These are phyloP conservation scores for Vitis hybrid DNA, from an alignment of 177 flowering plant genomes.

Conservation along the genomic window DNA sequence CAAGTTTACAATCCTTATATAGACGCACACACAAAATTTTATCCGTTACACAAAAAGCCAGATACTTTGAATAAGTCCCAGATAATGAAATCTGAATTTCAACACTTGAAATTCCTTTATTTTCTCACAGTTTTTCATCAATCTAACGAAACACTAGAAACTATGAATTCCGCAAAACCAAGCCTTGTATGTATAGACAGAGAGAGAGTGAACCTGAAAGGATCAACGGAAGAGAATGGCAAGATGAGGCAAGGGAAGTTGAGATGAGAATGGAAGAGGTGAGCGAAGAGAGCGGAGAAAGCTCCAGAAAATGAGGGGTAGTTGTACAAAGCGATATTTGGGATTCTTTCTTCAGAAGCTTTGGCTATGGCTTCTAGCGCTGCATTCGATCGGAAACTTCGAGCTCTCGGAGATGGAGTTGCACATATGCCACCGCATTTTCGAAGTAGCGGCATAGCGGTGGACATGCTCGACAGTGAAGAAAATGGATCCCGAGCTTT, in stretches of 20 bases:
- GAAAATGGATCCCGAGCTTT: no score
- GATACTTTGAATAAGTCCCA: no score
- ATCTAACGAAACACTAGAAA: no score
- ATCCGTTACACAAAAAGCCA: no score
- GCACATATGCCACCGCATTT: constrained; percentile 3
- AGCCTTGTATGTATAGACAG: no score
- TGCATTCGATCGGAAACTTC: constrained; percentile 72
- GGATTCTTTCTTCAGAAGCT: constrained; percentile 53
- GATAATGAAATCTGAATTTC: neutral
- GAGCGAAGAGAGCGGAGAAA: constrained; percentile 76
- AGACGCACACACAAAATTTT: no score
- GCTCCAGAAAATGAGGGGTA: constrained; percentile 89
- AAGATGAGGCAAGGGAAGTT: constrained; percentile 59
- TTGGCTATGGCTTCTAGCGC: constrained; percentile 64
- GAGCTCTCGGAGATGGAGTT: neutral
- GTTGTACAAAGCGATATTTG: constrained; percentile 75
- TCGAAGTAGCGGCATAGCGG: constrained; percentile 1
- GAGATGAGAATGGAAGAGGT: constrained; percentile 71
- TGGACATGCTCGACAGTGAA: neutral
- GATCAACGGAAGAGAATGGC: constrained; percentile 80
- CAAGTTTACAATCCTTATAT: no score
- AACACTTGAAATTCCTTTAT: no score
- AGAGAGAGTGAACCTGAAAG: constrained; percentile 54
- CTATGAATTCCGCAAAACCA: no score
- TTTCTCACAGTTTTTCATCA: no score